Base-by-base conservation (phyloP, 2,329 filamentous ascomycete genomes). In the Epichloe gansuensis region DNA sequence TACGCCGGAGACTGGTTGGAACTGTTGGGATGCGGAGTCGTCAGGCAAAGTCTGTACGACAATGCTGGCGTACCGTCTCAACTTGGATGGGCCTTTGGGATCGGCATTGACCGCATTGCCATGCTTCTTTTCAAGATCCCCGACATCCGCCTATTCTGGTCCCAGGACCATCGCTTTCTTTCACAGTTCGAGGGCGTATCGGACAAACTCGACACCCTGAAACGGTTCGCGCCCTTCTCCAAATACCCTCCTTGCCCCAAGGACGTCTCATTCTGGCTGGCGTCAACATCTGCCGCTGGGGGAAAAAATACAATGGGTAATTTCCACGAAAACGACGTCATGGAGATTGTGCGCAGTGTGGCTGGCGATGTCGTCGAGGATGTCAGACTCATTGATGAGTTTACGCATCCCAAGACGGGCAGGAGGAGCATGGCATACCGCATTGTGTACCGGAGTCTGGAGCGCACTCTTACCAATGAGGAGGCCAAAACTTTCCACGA, bases 131-230 rank as follows among this genome's bases (percentile, higher is more conserved):
- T 96, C 73, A 85, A 87, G 54, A 95, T 98, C 54, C 89, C 90
- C 0, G 93, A 98, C 64, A 98, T 98, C 59, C 84, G 93, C 12
- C 81, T 97, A 4, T 97, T 98, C 73, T 98, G 93, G 93, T 94
- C 87, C 35, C 74, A 75, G 51, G 93, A 98, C 66, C 64, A 76
- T 60, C 81, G 93, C 8, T 98, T 98, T 70, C 71, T 95, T n/a
- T 74, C 72, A 11, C 93, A 98, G 68, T 98, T 98, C 68, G 73
- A 71, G 23, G 80, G 80, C 40, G 73, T 83, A 3, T 78, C 76
- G 3, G 73, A 73, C 47, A 61, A 77, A 55, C 63, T 78, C 15
- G 63, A 67, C 43, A 64, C 59, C 43, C 63, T 84, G 48, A 73
- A 68, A 60, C 81, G 80, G 49, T 98, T 95, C 66, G 76, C 82